phyloP scores from a whole-genome alignment of 768 basidiomycete genomes.

The Krasilnikovozyma curviuscula region DNA sequence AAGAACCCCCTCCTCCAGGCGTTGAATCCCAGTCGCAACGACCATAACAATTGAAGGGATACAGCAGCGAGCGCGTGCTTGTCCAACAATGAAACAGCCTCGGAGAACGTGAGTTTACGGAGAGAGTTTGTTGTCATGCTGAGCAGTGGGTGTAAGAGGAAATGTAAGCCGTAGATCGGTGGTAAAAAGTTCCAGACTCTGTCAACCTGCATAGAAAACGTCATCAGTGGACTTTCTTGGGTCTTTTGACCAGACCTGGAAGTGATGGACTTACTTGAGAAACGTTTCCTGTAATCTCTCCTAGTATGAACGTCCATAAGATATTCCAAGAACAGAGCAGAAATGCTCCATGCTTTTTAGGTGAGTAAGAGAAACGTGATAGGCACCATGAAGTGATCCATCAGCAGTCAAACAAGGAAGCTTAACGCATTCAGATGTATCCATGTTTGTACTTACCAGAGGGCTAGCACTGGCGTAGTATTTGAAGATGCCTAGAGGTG shows the following conservation, averaged over 20 bases:
- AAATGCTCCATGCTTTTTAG: not conserved
- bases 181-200: slow-evolving; percentile 7
- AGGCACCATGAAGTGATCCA: too few relatives aligned
- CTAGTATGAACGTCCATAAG: not conserved
- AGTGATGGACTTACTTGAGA: too few relatives aligned
- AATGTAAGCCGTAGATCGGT: slow-evolving; percentile 6
- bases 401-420: too few relatives aligned
- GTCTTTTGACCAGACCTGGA: too few relatives aligned
- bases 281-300: slow-evolving; percentile 12
- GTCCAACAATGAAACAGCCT: not conserved
- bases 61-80: slow-evolving; percentile 1
- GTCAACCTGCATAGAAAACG: too few relatives aligned
- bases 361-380: too few relatives aligned
- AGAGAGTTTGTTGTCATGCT: too few relatives aligned
- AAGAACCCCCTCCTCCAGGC: slow-evolving; percentile 11
- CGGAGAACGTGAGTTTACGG: not conserved
- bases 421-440: too few relatives aligned
- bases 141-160: slow-evolving; percentile 8
- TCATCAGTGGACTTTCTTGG: too few relatives aligned
- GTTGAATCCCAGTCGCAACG: slow-evolving; percentile 2
- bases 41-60: slow-evolving; percentile 9
- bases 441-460: not conserved
- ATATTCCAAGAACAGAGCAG: not conserved
- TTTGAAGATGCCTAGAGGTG: too few relatives aligned
- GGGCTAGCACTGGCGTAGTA: not conserved